phyloP scores from a whole-genome alignment of 208 protist genomes.

The Wallacemonas sp. region DNA sequence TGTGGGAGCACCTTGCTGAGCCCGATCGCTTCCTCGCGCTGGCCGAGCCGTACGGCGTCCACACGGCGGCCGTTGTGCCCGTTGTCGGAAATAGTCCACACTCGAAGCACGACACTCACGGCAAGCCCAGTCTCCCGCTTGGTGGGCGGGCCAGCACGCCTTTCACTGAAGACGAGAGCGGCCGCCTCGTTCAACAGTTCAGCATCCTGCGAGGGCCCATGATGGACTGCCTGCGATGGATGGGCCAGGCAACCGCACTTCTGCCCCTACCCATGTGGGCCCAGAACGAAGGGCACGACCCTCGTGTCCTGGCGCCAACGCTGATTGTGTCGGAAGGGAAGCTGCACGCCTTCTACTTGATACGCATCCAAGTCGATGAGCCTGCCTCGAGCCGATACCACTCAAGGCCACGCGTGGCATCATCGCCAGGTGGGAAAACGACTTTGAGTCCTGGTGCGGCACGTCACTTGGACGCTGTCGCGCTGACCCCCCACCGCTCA shows the following conservation, averaged over 20 bases:
- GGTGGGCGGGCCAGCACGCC: not conserved
- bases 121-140: not conserved
- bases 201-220: constrained; percentile 30
- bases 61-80: not conserved
- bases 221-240: constrained; percentile 29
- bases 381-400: too few relatives aligned
- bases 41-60: not conserved
- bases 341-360: constrained; percentile 60
- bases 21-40: constrained; percentile 2
- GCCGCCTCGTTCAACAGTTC: constrained; percentile 35
- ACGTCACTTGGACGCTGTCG: not conserved
- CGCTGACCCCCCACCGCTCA: not conserved
- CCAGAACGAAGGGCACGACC: constrained; percentile 26
- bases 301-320: constrained; percentile 28
- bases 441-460: too few relatives aligned
- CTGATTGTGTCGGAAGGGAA: constrained; percentile 28
- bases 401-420: too few relatives aligned
- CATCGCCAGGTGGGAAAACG: too few relatives aligned
- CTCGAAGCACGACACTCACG: not conserved
- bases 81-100: not conserved
- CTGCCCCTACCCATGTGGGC: constrained; percentile 56
- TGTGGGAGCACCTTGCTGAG: constrained; percentile 25
- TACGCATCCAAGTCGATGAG: constrained; percentile 19
- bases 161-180: constrained; percentile 14
- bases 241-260: constrained; percentile 7